Percentiles rank a stretch among this genome's conserved stretches.
Conservation (phyloP, 2,329 filamentous ascomycete genomes). For the Torrubiellomyces zombiae region DNA sequence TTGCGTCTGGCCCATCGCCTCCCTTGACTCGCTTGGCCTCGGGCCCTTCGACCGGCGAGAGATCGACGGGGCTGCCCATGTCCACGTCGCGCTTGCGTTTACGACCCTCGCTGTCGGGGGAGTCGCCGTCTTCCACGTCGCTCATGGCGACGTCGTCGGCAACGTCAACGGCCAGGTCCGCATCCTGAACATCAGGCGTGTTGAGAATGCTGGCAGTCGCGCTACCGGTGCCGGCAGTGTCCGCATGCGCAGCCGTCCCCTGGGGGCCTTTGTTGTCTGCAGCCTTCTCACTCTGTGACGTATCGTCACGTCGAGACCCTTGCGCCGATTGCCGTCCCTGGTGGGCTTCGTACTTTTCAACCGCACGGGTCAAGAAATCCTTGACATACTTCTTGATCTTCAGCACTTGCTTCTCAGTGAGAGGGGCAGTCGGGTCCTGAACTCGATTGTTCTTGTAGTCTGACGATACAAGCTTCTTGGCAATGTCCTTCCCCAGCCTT, state of each 20-base stretch:
- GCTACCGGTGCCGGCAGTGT: background rate
- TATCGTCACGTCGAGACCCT: constrained; percentile 1
- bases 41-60: constrained; percentile 38
- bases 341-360: constrained; percentile 53
- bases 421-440: constrained; percentile 51
- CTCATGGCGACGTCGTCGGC: constrained; percentile 21
- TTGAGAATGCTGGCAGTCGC: constrained; percentile 6
- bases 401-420: constrained; percentile 61
- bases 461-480: constrained; percentile 78
- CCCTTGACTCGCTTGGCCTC: constrained; percentile 36
- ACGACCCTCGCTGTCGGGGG: constrained; percentile 31
- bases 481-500: constrained; percentile 47
- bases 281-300: constrained; percentile 2
- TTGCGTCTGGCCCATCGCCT: constrained; percentile 20
- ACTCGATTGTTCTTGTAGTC: constrained; percentile 88
- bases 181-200: too few species aligned
- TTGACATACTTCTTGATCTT: constrained; percentile 73
- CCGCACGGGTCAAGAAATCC: constrained; percentile 74
- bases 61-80: constrained; percentile 21
- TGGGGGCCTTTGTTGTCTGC: background rate
- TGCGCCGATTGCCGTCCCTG: constrained; percentile 37
- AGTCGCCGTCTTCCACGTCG: constrained; percentile 27
- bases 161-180: constrained; percentile 6
- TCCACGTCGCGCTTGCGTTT: constrained; percentile 47
- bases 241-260: constrained; percentile 5